Conservation (phyloP, 2,329 filamentous ascomycete genomes). For the Aureobasidium sp. region DNA sequence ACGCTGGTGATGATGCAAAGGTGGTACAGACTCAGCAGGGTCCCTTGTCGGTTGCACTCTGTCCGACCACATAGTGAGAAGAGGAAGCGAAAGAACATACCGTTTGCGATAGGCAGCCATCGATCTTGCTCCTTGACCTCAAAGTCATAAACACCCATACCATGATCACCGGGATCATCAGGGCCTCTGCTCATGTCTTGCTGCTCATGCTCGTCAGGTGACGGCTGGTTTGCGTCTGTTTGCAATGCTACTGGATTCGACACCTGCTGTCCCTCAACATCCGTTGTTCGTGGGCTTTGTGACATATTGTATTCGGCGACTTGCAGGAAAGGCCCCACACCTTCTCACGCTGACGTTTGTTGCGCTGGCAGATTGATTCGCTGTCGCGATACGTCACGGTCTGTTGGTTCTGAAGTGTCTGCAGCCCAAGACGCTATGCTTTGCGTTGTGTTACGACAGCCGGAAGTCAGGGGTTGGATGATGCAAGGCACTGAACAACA, state of each 20-base stretch:
- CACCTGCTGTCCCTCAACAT: constrained; percentile 64
- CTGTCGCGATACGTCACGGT: constrained; percentile 26
- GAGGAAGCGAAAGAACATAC: constrained; percentile 55
- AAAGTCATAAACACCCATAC: constrained; percentile 77
- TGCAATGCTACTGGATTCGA: constrained; percentile 10
- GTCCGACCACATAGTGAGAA: not conserved
- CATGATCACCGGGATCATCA: constrained; percentile 37
- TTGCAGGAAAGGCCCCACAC: constrained; percentile 29
- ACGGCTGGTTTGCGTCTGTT: constrained; percentile 15
- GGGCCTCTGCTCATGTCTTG: constrained; percentile 34
- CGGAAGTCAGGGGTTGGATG: not conserved
- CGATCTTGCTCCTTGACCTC: constrained; percentile 99
- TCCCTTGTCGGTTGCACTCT: not conserved
- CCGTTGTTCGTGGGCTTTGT: constrained; percentile 74
- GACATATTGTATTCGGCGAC: constrained; percentile 82
- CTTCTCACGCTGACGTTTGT: constrained; percentile 10
- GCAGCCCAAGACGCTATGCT: constrained; percentile 15
- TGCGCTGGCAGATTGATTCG: constrained; percentile 29
- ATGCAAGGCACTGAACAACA: constrained; percentile 16
- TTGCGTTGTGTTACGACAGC: constrained; percentile 15
- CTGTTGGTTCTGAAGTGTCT: constrained; percentile 14
- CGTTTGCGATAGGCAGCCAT: constrained; percentile 99
- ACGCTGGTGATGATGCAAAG: constrained; percentile 25
- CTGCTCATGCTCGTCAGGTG: constrained; percentile 69
- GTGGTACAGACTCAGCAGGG: constrained; percentile 23